Evolutionary conservation across 495 filamentous ascomycete species (phyloP).

Genomic region (Penicillium maclennaniae): DNA sequence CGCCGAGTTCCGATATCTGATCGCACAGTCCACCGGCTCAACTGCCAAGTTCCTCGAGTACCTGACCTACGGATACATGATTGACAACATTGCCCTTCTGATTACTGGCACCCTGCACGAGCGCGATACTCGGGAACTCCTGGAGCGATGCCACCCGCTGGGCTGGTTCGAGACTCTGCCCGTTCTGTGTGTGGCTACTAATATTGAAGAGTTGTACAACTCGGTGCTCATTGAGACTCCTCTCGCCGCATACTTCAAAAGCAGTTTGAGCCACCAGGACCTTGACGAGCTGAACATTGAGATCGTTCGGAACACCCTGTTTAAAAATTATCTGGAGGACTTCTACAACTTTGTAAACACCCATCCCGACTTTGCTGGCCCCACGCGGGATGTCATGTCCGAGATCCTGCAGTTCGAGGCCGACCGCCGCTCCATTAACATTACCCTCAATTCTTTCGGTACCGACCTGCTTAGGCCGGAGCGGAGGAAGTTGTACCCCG

Average conservation of each 20-base stretch:
- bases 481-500: constrained; percentile 93
- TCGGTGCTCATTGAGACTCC: constrained; percentile 95
- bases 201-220: constrained; percentile 98
- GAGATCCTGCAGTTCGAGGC: constrained; percentile 97
- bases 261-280: constrained; percentile 88
- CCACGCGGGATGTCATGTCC: constrained; percentile 88
- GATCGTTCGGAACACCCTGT: constrained; percentile 96
- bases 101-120: constrained; percentile 98
- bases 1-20: constrained; percentile 92
- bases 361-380: constrained; percentile 76
- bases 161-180: constrained; percentile 99
- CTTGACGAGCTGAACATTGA: constrained; percentile 99
- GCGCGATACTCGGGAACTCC: constrained; percentile 90
- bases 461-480: constrained; percentile 93
- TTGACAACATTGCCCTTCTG: constrained; percentile 96
- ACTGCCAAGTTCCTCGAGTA: constrained; percentile 95
- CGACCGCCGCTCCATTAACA: constrained; percentile 95
- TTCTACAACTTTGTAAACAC: constrained; percentile 90
- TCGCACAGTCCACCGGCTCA: constrained; percentile 84
- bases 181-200: constrained; percentile 93
- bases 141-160: constrained; percentile 94
- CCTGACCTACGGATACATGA: constrained; percentile 99
- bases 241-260: constrained; percentile 94
- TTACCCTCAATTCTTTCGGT: constrained; percentile 97
- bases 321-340: constrained; percentile 99